phyloP scores from a whole-genome alignment of 208 protist genomes.

The Wallacemonas rigidus region DNA sequence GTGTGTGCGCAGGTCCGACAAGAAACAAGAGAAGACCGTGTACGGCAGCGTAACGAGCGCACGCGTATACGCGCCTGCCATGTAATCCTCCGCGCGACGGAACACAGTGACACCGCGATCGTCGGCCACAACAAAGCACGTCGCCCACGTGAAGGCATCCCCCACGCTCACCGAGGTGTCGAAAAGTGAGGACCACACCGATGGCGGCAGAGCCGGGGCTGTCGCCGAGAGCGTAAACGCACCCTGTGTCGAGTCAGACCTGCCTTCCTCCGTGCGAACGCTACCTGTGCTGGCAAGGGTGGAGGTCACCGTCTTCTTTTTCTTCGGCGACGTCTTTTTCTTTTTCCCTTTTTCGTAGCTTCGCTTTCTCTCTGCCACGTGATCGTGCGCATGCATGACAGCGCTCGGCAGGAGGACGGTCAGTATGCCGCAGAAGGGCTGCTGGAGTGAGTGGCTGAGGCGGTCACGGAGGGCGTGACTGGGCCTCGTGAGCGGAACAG shows the following conservation, averaged over 20 bases:
- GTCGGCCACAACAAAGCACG: conserved; percentile 51
- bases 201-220: conserved; percentile 15
- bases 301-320: background rate
- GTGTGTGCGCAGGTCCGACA: conserved; percentile 34
- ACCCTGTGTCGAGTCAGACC: background rate
- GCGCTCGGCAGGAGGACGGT: conserved; percentile 19
- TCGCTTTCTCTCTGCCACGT: background rate
- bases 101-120: conserved; percentile 38
- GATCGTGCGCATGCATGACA: conserved; percentile 8
- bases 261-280: no score
- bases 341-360: background rate
- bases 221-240: conserved; percentile 22
- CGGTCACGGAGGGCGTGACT: background rate
- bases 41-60: conserved; percentile 41
- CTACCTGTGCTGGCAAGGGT: no score
- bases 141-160: conserved; percentile 26
- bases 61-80: conserved; percentile 33
- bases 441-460: background rate
- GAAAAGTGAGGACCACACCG: background rate
- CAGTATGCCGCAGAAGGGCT: background rate
- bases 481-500: background rate
- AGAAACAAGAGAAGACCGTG: conserved; percentile 43
- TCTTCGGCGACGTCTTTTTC: background rate
- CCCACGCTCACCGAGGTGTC: background rate
- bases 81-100: conserved; percentile 41